phyloP scores from a whole-genome alignment of 495 filamentous ascomycete species.

The Podospora bellae-mahoneyi region DNA sequence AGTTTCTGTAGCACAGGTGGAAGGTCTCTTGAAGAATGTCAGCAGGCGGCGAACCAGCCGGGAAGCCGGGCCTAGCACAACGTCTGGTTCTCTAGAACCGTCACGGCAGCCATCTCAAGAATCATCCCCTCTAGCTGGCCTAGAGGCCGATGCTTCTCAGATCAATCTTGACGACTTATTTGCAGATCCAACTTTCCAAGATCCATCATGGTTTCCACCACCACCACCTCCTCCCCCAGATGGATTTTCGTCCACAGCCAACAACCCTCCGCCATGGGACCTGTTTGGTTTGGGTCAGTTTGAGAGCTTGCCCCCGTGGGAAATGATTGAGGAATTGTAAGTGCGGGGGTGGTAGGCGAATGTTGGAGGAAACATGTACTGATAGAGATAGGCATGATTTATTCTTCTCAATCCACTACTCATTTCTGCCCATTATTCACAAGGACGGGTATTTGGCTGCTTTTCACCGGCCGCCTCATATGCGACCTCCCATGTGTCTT shows the following conservation, averaged over 20 bases:
- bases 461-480: slow-evolving; percentile 43
- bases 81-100: not conserved
- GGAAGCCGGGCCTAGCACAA: not conserved
- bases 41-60: slow-evolving; percentile 16
- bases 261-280: slow-evolving; percentile 19
- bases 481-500: slow-evolving; percentile 48
- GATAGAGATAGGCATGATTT: slow-evolving; percentile 33
- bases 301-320: slow-evolving; percentile 43
- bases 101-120: slow-evolving; percentile 1
- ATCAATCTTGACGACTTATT: slow-evolving; percentile 5
- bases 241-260: not conserved
- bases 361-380: not conserved
- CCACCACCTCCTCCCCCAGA: not conserved
- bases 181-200: not conserved
- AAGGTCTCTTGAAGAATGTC: slow-evolving; percentile 42
- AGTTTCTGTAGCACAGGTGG: slow-evolving; percentile 43
- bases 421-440: slow-evolving; percentile 42
- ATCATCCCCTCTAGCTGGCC: slow-evolving; percentile 3
- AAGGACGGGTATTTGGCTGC: slow-evolving; percentile 37
- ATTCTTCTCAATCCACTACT: slow-evolving; percentile 40
- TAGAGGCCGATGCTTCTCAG: slow-evolving; percentile 6
- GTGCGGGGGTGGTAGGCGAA: slow-evolving; percentile 9
- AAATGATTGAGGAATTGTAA: slow-evolving; percentile 50
- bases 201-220: not conserved
- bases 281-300: slow-evolving; percentile 42